phyloP scores from a whole-genome alignment of 331 rosid genomes.

The Malus hybrid region DNA sequence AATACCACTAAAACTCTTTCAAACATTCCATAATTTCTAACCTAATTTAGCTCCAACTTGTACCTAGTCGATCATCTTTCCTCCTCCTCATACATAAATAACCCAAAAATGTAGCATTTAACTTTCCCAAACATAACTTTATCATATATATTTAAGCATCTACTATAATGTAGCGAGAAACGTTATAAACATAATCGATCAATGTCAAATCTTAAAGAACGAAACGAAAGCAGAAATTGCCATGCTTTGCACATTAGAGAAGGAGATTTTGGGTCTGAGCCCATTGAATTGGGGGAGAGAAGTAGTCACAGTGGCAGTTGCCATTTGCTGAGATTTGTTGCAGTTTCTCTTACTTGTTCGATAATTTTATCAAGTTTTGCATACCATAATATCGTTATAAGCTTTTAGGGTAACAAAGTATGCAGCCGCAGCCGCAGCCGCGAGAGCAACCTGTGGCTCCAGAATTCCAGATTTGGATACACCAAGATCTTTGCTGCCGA shows the following conservation, averaged over 20 bases:
- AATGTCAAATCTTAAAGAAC: too few relatives aligned
- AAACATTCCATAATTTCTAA: not conserved
- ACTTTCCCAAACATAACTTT: not conserved
- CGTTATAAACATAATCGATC: too few relatives aligned
- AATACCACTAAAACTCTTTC: not conserved
- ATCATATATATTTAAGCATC: too few relatives aligned
- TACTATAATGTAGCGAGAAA: fast-evolving
- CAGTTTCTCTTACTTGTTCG: not conserved
- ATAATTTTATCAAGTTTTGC: not conserved
- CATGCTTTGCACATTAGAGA: conserved; percentile 53
- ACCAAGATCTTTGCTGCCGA: conserved; percentile 39
- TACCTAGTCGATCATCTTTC: not conserved
- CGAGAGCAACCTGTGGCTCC: conserved; percentile 60
- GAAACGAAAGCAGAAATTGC: conserved; percentile 12
- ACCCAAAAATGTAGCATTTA: not conserved
- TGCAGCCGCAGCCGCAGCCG: conserved; percentile 25
- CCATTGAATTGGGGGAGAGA: conserved; percentile 83
- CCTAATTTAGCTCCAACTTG: not conserved
- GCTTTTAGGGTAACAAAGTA: not conserved
- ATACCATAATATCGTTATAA: conserved; percentile 5
- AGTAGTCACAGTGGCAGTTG: conserved; percentile 49
- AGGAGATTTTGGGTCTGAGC: conserved; percentile 48
- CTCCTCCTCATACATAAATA: not conserved
- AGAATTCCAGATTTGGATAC: conserved; percentile 46
- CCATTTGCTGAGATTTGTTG: conserved; percentile 34